phyloP scores from a whole-genome alignment of 108 stramenopile genomes.

The Fragilaria radians region DNA sequence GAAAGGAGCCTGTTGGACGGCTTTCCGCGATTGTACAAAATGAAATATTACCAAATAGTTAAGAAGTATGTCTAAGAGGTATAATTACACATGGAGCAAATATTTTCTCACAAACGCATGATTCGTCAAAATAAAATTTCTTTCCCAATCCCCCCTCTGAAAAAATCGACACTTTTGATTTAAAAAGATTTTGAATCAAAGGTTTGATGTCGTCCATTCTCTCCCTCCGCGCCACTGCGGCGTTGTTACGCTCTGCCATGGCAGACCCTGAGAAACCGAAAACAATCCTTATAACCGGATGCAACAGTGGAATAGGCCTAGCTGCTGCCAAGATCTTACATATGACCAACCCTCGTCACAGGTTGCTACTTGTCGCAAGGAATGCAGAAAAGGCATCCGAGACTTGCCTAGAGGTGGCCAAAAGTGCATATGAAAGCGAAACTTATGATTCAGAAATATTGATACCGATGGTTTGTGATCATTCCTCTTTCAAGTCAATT shows the following conservation, averaged over 20 bases:
- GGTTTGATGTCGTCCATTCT: background rate
- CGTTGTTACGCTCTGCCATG: background rate
- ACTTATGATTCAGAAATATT: background rate
- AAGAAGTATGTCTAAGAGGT: too few species aligned
- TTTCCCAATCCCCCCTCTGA: too few species aligned
- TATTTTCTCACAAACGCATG: too few species aligned
- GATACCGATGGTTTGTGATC: conserved; percentile 35
- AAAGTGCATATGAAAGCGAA: background rate
- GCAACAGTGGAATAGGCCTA: conserved; percentile 44
- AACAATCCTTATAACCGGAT: conserved; percentile 41
- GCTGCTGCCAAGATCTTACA: conserved; percentile 27
- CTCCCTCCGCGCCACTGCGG: background rate
- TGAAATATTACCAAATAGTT: too few species aligned
- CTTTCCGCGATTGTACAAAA: too few species aligned
- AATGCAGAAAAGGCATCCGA: conserved; percentile 18
- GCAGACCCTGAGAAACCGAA: conserved; percentile 3
- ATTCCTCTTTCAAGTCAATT: conserved; percentile 20
- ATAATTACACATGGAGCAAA: too few species aligned
- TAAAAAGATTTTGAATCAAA: too few species aligned
- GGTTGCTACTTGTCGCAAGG: conserved; percentile 24
- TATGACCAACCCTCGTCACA: conserved; percentile 17
- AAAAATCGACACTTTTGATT: too few species aligned
- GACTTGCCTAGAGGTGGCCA: conserved; percentile 1
- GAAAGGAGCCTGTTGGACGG: too few species aligned
- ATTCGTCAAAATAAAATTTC: too few species aligned